Percentiles rank a stretch among this genome's conserved stretches.
These are phyloP conservation scores for Paramecium caudatum DNA, from an alignment of 73 alveolate genomes.

Conservation along the genomic window DNA sequence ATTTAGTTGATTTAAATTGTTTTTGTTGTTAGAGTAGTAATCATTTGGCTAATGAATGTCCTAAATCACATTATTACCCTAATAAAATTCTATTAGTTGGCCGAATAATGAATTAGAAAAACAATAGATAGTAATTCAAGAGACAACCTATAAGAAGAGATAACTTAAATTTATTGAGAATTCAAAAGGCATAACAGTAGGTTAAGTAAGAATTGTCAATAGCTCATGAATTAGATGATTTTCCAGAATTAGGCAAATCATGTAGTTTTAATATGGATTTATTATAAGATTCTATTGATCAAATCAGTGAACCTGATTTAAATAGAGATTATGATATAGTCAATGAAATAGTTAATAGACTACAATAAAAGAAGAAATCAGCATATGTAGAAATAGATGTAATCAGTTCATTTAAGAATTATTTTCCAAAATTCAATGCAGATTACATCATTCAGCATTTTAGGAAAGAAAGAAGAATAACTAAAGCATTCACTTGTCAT, in stretches of 20 bases:
- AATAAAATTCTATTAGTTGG: background rate
- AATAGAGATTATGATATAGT: conserved; percentile 21
- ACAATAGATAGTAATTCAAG: background rate
- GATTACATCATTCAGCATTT: background rate
- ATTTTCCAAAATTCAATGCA: conserved; percentile 44
- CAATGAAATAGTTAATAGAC: conserved; percentile 61
- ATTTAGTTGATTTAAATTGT: background rate
- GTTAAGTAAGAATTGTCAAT: background rate
- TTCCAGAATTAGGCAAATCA: background rate
- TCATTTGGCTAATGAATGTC: conserved; percentile 61
- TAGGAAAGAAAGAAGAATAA: conserved; percentile 38
- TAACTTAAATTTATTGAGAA: background rate
- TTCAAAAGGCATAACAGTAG: background rate
- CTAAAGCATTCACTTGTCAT: conserved; percentile 34
- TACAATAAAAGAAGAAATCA: conserved; percentile 34
- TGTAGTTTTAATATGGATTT: conserved; percentile 1
- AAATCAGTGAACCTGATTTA: background rate
- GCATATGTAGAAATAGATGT: conserved; percentile 34
- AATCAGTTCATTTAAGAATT: background rate
- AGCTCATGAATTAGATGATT: background rate
- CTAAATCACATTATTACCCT: conserved; percentile 51
- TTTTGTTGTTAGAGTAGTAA: background rate
- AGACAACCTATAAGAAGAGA: background rate
- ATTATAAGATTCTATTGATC: background rate
- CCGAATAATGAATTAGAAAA: background rate